Evolutionary conservation across 2,329 filamentous ascomycete genomes (phyloP), one percentile per base, ranked within the genome.

Genomic region (Stachybotrys elegans): DNA sequence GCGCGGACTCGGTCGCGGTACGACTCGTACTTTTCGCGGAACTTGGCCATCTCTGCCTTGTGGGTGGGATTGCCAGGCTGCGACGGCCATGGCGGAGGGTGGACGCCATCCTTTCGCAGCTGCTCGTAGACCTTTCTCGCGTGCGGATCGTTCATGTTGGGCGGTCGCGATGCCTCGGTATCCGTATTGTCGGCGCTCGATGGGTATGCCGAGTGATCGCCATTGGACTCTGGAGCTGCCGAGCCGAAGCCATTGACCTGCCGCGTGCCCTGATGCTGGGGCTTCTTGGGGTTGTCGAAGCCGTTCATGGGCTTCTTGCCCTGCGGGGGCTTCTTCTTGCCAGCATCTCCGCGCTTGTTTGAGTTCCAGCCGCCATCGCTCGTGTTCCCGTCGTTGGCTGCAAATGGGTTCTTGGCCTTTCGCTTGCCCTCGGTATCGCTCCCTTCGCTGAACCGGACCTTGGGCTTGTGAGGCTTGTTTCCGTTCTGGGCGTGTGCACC

Each of bases 1-100:
- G 68, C 67, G 40, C 81, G 76, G 7, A 76, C 79, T 48, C 71
- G 74, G 43, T 69, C 69, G 44, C 81, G 72, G 51, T 83, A 84
- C 11, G 63, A 64, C 49, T 79, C 80, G 57, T 77, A 78, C 16
- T 69, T 63, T 40, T 78, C 73, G 36, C 78, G 71, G 46, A 82
- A 76, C 41, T 62, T 67, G 43, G 80, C 73, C 58, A 83, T 73
- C 12, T 68, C 68, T 9, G 61, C 63, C 49, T 75, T 73, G 51
- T 72, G 73, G 19, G 63, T 61, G 8, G 73, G 71, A 42, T 78
- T 71, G 21, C 78, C 76, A 2, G 76, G 73, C 23, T 81, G 68
- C 3, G 66, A 60, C 1, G 78, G 78, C 78, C 78, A 81, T 55
- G 60, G 55, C 4, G 79, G 78, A 12, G 77, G 71, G 22, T 56